Evolutionary conservation across 805 yeast species (phyloP).

Genomic region (Pichia pseudocactophila): DNA sequence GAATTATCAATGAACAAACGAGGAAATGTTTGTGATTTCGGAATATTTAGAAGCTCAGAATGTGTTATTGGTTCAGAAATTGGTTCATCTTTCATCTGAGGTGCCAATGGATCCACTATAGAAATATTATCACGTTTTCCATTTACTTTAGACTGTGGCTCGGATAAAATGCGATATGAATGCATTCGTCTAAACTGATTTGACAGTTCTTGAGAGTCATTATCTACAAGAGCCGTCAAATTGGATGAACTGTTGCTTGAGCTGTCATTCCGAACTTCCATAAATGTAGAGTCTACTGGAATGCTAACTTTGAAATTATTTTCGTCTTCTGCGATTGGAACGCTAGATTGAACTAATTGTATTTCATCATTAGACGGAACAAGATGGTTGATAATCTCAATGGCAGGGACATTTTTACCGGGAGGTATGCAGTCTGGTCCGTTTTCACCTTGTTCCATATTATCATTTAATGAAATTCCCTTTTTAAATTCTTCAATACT

Average conservation of each 20-base stretch:
- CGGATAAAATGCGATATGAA: slow-evolving; percentile 5
- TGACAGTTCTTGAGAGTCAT: background rate
- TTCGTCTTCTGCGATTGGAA: slow-evolving; percentile 1
- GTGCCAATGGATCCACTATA: slow-evolving; percentile 4
- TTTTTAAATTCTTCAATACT: too few relatives aligned
- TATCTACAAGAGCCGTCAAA: background rate
- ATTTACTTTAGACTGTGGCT: background rate
- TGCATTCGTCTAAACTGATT: background rate
- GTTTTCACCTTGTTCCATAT: too few relatives aligned
- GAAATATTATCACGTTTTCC: background rate
- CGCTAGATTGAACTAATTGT: too few relatives aligned
- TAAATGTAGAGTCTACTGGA: background rate
- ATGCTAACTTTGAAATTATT: slow-evolving; percentile 5
- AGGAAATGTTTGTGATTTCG: slow-evolving; percentile 4
- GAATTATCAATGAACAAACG: background rate
- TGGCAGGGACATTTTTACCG: too few relatives aligned
- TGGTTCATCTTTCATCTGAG: background rate
- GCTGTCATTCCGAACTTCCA: slow-evolving; percentile 2
- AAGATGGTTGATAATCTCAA: too few relatives aligned
- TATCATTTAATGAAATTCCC: too few relatives aligned
- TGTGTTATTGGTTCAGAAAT: background rate
- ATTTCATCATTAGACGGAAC: too few relatives aligned
- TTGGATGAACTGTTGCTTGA: slow-evolving; percentile 3
- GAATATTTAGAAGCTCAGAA: background rate
- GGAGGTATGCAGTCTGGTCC: too few relatives aligned